Evolutionary conservation across 345 rosid genomes (phyloP).

Genomic region (Triadica sebifera): DNA sequence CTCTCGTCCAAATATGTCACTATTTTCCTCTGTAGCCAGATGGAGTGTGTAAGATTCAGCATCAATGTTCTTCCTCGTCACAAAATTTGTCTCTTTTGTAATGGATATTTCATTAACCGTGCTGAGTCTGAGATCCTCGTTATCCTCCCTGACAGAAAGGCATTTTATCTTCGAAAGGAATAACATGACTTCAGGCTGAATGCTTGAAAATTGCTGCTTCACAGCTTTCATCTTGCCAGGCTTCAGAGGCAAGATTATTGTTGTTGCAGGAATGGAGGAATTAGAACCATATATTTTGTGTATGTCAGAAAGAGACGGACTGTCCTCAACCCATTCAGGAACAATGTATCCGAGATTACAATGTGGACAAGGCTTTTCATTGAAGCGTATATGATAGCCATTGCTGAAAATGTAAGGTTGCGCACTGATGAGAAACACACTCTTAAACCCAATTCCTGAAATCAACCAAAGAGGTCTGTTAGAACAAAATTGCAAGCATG

Average conservation of each 20-base stretch:
- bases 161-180: constrained; percentile 63
- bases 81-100: constrained; percentile 45
- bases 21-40: constrained; percentile 45
- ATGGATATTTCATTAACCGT: constrained; percentile 54
- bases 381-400: constrained; percentile 54
- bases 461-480: background rate
- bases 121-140: constrained; percentile 37
- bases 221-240: constrained; percentile 61
- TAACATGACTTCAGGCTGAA: constrained; percentile 66
- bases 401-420: constrained; percentile 22
- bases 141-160: constrained; percentile 61
- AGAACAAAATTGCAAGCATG: background rate
- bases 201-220: constrained; percentile 59
- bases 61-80: constrained; percentile 62
- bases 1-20: constrained; percentile 21
- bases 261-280: constrained; percentile 53
- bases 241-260: constrained; percentile 60
- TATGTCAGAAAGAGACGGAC: constrained; percentile 45
- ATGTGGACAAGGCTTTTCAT: constrained; percentile 57
- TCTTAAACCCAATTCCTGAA: constrained; percentile 25
- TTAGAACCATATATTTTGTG: constrained; percentile 46
- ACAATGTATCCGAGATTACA: constrained; percentile 69
- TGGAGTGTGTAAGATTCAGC: constrained; percentile 65
- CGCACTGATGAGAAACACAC: constrained; percentile 16
- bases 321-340: constrained; percentile 76